Percentiles rank a stretch among this genome's conserved stretches.
Conservation (phyloP, 2,329 filamentous ascomycete genomes). For the Aspergillus calidoustus region DNA sequence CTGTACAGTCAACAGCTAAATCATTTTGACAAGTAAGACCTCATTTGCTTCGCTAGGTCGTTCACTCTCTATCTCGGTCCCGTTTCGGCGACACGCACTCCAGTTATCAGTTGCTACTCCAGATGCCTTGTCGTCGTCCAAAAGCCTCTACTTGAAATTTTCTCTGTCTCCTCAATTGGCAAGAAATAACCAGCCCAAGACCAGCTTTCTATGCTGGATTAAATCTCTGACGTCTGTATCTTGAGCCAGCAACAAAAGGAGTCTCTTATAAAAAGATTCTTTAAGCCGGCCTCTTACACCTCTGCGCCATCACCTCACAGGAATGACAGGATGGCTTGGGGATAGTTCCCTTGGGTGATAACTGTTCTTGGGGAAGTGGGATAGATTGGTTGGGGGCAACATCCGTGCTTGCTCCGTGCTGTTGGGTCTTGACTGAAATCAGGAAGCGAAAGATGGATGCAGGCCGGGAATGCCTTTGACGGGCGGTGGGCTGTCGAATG, state of each 20-base stretch:
- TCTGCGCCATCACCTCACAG: conserved; percentile 1
- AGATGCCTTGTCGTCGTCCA: no score
- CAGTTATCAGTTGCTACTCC: no score
- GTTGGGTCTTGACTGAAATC: neutral
- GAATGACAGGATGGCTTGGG: conserved; percentile 3
- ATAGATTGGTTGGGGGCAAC: conserved; percentile 2
- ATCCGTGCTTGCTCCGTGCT: conserved; percentile 1
- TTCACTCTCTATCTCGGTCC: no score
- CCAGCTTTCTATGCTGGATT: conserved; percentile 4
- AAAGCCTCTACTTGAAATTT: neutral
- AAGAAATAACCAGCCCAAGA: neutral
- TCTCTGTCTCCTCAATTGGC: neutral
- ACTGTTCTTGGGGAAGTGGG: conserved; percentile 4
- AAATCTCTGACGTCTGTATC: conserved; percentile 2
- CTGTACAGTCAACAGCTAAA: no score
- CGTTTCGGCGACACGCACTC: no score
- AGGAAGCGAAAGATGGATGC: neutral
- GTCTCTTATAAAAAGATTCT: neutral
- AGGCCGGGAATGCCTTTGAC: neutral
- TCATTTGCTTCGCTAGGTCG: no score
- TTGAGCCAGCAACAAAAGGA: conserved; percentile 3
- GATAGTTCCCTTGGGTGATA: neutral
- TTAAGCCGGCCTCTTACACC: neutral
- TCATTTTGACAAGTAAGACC: no score
- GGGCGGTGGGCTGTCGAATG: neutral